These are phyloP conservation scores for Oryza australiensis DNA, from an alignment of 176 grass and related monocot genomes.

Conservation along the genomic window DNA sequence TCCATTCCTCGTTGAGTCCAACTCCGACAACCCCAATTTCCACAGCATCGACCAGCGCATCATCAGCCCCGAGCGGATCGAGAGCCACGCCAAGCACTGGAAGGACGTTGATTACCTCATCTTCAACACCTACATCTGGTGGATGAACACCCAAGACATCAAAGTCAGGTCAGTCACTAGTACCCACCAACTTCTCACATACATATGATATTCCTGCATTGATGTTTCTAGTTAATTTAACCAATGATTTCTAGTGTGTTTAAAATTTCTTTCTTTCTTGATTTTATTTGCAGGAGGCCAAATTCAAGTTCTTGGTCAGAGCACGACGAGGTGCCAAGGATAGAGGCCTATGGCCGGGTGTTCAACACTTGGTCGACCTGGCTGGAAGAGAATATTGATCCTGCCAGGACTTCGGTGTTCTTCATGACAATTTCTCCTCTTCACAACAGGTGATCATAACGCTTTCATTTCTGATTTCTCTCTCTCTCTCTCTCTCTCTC, in stretches of 20 bases:
- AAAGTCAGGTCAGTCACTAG: conserved; percentile 79
- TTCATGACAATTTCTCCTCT: conserved; percentile 90
- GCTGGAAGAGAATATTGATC: conserved; percentile 61
- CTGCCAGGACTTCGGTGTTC: conserved; percentile 52
- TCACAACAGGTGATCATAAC: conserved; percentile 58
- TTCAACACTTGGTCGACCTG: conserved; percentile 64
- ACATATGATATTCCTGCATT: too few relatives aligned
- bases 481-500: too few relatives aligned
- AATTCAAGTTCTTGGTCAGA: conserved; percentile 67
- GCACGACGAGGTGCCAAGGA: conserved; percentile 66
- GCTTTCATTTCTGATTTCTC: not conserved
- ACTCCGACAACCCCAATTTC: conserved; percentile 73
- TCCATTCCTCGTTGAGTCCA: conserved; percentile 92
- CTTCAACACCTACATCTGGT: conserved; percentile 99
- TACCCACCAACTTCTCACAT: not conserved
- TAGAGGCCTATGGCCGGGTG: conserved; percentile 58
- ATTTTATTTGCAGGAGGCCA: conserved; percentile 43
- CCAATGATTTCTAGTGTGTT: not conserved
- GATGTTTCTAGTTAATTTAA: not conserved
- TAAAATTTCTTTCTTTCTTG: not conserved
- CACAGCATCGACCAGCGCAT: conserved; percentile 66
- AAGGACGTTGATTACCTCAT: conserved; percentile 77
- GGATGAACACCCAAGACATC: conserved; percentile 81
- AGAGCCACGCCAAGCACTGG: conserved; percentile 65
- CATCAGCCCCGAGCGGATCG: conserved; percentile 60